phyloP scores from a whole-genome alignment of 371 early-diverging fungal species.

The Mucor plumbeus region DNA sequence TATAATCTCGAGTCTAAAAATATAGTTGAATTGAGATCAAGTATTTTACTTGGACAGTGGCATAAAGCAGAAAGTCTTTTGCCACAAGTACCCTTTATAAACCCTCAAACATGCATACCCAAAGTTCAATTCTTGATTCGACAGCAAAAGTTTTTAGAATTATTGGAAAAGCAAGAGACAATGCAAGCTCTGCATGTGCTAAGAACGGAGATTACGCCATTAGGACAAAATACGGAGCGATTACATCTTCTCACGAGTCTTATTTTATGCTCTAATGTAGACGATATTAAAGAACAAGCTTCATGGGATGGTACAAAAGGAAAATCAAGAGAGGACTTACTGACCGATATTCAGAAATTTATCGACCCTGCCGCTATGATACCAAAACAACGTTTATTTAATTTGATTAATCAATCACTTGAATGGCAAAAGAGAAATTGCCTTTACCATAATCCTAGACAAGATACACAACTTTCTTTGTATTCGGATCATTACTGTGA shows the following conservation, averaged over 20 bases:
- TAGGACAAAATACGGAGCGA: conserved; percentile 63
- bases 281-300: conserved; percentile 66
- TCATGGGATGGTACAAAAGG: conserved; percentile 84
- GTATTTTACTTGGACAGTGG: conserved; percentile 81
- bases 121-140: conserved; percentile 70
- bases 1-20: conserved; percentile 64
- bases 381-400: conserved; percentile 80
- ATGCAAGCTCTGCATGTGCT: conserved; percentile 74
- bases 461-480: conserved; percentile 59
- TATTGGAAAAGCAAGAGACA: conserved; percentile 64
- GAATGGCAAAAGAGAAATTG: conserved; percentile 78
- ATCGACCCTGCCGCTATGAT: conserved; percentile 88
- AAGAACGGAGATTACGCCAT: conserved; percentile 75
- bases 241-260: conserved; percentile 68
- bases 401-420: conserved; percentile 83
- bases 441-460: conserved; percentile 80
- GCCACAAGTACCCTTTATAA: conserved; percentile 43
- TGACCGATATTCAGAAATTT: conserved; percentile 73
- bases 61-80: conserved; percentile 61
- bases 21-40: conserved; percentile 64
- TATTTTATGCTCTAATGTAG: conserved; percentile 68
- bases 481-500: conserved; percentile 81
- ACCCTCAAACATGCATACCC: conserved; percentile 14
- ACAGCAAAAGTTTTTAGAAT: conserved; percentile 85
- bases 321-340: conserved; percentile 67